A percentile compares a stretch with the other conserved stretches of the same genome.
Evolutionary conservation across 2,329 filamentous ascomycete genomes (phyloP).

Genomic region (Lasiodiplodia sp.): DNA sequence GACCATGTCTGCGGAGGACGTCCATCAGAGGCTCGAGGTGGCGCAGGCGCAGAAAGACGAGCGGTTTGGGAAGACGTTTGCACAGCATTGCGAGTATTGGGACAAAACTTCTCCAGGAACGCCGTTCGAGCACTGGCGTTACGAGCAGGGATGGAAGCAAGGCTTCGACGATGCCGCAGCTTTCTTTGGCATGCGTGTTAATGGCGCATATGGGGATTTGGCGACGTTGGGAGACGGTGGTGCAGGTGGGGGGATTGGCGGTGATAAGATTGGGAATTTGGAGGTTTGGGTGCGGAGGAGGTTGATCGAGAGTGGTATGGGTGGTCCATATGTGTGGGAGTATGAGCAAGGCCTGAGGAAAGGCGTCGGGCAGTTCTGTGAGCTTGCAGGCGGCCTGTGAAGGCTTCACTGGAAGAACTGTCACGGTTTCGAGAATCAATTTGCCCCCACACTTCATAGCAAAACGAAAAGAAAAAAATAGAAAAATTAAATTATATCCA

Average conservation of each 20-base stretch:
- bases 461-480: background rate
- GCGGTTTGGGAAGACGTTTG: slow-evolving; percentile 45
- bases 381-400: slow-evolving; percentile 20
- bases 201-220: slow-evolving; percentile 29
- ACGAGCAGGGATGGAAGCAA: slow-evolving; percentile 62
- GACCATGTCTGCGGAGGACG: slow-evolving; percentile 46
- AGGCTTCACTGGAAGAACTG: background rate
- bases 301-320: slow-evolving; percentile 58
- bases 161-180: slow-evolving; percentile 62
- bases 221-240: slow-evolving; percentile 33
- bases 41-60: slow-evolving; percentile 51
- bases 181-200: slow-evolving; percentile 57
- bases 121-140: slow-evolving; percentile 61
- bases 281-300: slow-evolving; percentile 67
- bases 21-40: slow-evolving; percentile 45
- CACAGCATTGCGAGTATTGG: slow-evolving; percentile 61
- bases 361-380: slow-evolving; percentile 52
- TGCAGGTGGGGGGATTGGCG: slow-evolving; percentile 44
- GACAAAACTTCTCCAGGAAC: slow-evolving; percentile 52
- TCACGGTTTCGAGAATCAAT: background rate
- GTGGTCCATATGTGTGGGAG: slow-evolving; percentile 58
- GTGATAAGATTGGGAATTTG: slow-evolving; percentile 63
- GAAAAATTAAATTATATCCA: background rate
- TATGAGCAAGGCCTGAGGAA: slow-evolving; percentile 59
- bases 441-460: background rate